Evolutionary conservation across 2,329 filamentous ascomycete genomes (phyloP), one percentile per base, ranked within the genome.

Genomic region (Neopestalotiopsis sp.): DNA sequence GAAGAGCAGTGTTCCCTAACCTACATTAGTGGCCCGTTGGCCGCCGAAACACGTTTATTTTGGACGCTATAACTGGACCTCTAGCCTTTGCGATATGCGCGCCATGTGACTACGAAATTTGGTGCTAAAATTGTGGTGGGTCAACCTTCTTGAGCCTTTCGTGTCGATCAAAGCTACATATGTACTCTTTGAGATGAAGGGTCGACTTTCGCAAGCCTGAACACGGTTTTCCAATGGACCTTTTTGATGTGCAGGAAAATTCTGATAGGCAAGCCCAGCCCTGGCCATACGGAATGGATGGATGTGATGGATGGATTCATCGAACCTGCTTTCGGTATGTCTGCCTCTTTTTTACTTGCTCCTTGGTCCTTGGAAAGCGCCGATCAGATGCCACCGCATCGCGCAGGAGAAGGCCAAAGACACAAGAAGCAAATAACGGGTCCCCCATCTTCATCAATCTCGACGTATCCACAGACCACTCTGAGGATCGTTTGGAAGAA

Each of bases 1-100:
- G 28, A 63, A 28, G 28, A 52, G 45, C 45, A 52, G 45, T 52
- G 45, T 52, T 52, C 45, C 45, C 38, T 63, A 28, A 32, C 45
- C 34, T 59, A 57, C 66, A 63, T 67, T 67, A 67, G 66, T 56
- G 65, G 45, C 69, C 68, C 60, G 68, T 70, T 72, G 69, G 70
- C 70, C 71, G 71, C 73, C 74, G 74, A 73, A 69, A 73, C 74
- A 75, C 72, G 73, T 74, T 75, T 75, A 75, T 75, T 72, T 52
- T 74, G 68, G 70, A 74, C 73, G 65, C 68, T 70, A 69, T 67
- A 68, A 45, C 64, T 58, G 67, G 45, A 52, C 68, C 65, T 68
- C 68, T 71, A 71, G 69, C 69, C 72, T 70, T 70, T 71, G 70
- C 61, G 68, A 67, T 67, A 66, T 67, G 67, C 65, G 66, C 67